Base-by-base conservation (phyloP, 139 green algal genomes). In the Marvania coccoides region DNA sequence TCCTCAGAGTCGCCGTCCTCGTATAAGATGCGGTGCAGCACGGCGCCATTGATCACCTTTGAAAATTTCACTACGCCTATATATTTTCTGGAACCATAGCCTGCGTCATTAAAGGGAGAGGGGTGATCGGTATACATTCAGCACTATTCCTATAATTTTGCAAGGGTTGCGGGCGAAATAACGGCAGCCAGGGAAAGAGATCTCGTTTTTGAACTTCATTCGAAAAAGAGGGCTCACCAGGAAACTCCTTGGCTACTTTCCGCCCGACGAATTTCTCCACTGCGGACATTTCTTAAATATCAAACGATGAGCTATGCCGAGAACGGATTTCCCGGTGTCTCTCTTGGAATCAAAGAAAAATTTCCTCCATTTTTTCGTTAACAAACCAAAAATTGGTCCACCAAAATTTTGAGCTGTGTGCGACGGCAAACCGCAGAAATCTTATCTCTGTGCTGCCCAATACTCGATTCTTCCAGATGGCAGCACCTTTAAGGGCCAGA, bases 1-100 rank as follows among this genome's bases (percentile, higher is more conserved):
- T 63, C 55, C 13, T 63, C 55, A 9, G 13, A n/a, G 30, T 63
- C 55, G 35, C 55, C 55, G n/a, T 63, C 55, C 7, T 47, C 55
- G 15, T 63, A 63, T n/a, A 29, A 6, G 30, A 63, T 63, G 30
- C 30, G 55, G n/a, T 35, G 30, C 7, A 19, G 10, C 36, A 26
- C 7, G 10, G 26, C 15, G 13, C 12, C n/a, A 9, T 6, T 26
- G 24, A 8, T 6, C 9, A 10, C 55, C 15, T 45, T 19, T 19
- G 19, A 51, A 28, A 19, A 13, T 9, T 15, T 63, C 36, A 63
- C 55, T 51, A 15, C 30, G 12, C 55, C 55, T 26, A 10, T 47
- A 51, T 38, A 63, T n/a, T 63, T 45, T 7, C 13, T 47, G 7
- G 26, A 35, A 8, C 36, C 36, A n/a, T 63, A 51, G 9, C 55